Base-by-base conservation (phyloP, 305 asterid genomes). In the Solanum aculeatissimum region DNA sequence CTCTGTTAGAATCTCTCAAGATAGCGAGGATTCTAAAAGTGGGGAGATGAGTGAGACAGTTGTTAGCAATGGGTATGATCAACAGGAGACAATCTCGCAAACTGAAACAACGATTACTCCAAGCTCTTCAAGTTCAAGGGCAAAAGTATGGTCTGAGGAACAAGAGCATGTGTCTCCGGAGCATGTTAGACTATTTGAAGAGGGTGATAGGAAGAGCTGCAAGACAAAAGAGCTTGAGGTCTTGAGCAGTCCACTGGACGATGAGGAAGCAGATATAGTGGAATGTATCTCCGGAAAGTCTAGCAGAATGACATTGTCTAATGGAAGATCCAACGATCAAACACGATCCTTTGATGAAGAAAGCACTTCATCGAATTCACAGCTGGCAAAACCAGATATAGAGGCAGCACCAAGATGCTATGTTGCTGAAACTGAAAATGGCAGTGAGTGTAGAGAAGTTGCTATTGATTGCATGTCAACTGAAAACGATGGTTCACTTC, bases 11-110 rank as follows among this genome's bases (percentile, higher is more conserved):
- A 87, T 89, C 29, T 93, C 95, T 47, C 90, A 85, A 13, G 93
- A 89, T 84, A 92, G 97, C 19, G 95, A 93, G 54, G 98, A 93
- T 85, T 94, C 96, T 2, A 93, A 90, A 88, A 92, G 94, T 47
- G 97, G 93, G 84, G 94, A 85, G 86, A 87, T 92, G 3, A 88
- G 89, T 43, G 95, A 89, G 93, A 90, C 90, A 25, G 86, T 89
- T 45, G 87, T 43, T 42, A 12, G 91, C 89, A 87, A 87, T 74
- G 93, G 89, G 32, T 92, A 91, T 71, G 89, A 87, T 77, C 91
- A 80, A 57, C 83, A 84, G 0, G 92, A 88, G 53, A 83, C 94
- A 45, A 89, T 90, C 5, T 88, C 89, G 4, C 92, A 84, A 16
- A 91, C 88, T 53, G 93, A 85, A 83, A 89, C 89, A 83, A 68